phyloP scores from a whole-genome alignment of 495 filamentous ascomycete genomes.

The Xylaria flabelliformis region DNA sequence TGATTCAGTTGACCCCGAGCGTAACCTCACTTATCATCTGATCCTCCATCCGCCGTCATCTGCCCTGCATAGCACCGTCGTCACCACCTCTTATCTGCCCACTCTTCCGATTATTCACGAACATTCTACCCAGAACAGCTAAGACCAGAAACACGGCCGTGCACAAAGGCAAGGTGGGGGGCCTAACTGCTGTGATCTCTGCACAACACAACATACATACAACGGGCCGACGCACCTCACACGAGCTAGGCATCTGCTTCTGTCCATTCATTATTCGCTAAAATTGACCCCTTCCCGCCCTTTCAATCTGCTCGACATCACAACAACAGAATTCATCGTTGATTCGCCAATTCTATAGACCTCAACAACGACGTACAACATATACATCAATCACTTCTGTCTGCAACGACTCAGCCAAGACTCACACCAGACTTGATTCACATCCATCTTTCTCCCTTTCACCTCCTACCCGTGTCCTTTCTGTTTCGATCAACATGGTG shows the following conservation, averaged over 20 bases:
- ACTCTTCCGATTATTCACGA: slow-evolving; percentile 19
- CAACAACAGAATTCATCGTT: neutral
- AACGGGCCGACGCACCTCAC: neutral
- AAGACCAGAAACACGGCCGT: neutral
- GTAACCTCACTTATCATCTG: slow-evolving; percentile 21
- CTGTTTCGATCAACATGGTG: slow-evolving; percentile 65
- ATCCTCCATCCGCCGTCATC: slow-evolving; percentile 4
- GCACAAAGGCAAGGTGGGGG: neutral
- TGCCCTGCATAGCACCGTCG: slow-evolving; percentile 6
- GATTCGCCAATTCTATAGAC: slow-evolving; percentile 20
- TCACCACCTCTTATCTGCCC: slow-evolving; percentile 7
- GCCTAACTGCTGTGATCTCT: neutral
- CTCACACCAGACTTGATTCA: neutral
- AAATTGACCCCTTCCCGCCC: neutral
- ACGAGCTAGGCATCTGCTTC: neutral
- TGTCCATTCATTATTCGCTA: neutral
- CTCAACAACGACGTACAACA: neutral
- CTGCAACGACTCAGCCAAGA: neutral
- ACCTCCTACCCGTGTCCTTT: neutral
- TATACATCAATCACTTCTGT: neutral
- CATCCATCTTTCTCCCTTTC: neutral
- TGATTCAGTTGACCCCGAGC: neutral
- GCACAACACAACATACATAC: slow-evolving; percentile 1
- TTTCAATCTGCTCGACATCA: neutral
- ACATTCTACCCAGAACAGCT: slow-evolving; percentile 6